These are phyloP conservation scores for Candida sphagnicola DNA, from an alignment of 805 yeast genomes.

Conservation along the genomic window DNA sequence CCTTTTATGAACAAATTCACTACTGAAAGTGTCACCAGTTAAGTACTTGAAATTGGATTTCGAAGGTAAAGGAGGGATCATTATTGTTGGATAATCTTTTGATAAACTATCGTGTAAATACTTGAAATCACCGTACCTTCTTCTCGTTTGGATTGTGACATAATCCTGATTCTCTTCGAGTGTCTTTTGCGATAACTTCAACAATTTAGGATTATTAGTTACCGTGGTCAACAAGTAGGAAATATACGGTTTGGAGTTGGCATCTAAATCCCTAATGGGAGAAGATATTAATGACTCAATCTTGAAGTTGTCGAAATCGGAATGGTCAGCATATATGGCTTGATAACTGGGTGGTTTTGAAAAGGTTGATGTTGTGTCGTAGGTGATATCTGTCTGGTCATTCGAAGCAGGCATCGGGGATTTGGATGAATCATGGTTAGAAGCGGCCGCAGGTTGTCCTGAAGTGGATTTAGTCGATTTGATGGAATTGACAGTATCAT, in stretches of 20 bases:
- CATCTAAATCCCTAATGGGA: constrained; percentile 68
- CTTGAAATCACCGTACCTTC: constrained; percentile 86
- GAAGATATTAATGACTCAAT: constrained; percentile 42
- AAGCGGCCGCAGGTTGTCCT: no score
- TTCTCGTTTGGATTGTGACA: constrained; percentile 49
- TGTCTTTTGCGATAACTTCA: constrained; percentile 20
- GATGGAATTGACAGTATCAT: neutral
- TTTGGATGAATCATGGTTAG: neutral
- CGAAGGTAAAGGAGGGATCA: constrained; percentile 93
- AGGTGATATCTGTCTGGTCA: neutral
- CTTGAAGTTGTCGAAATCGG: constrained; percentile 12
- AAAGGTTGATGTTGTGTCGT: neutral
- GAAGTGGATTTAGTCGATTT: no score
- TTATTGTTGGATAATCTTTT: constrained; percentile 78
- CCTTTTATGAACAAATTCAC: constrained; percentile 78
- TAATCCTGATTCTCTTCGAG: constrained; percentile 14
- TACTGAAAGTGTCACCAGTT: constrained; percentile 88
- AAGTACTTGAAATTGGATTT: constrained; percentile 87
- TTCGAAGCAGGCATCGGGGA: no score
- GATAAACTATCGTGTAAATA: constrained; percentile 68
- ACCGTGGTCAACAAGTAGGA: constrained; percentile 65
- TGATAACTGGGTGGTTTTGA: neutral
- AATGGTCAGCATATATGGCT: constrained; percentile 2
- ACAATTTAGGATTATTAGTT: constrained; percentile 59
- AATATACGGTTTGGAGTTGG: constrained; percentile 69